These are phyloP conservation scores for Cladosporium velox DNA, from an alignment of 2,329 filamentous ascomycete species.

Conservation along the genomic window DNA sequence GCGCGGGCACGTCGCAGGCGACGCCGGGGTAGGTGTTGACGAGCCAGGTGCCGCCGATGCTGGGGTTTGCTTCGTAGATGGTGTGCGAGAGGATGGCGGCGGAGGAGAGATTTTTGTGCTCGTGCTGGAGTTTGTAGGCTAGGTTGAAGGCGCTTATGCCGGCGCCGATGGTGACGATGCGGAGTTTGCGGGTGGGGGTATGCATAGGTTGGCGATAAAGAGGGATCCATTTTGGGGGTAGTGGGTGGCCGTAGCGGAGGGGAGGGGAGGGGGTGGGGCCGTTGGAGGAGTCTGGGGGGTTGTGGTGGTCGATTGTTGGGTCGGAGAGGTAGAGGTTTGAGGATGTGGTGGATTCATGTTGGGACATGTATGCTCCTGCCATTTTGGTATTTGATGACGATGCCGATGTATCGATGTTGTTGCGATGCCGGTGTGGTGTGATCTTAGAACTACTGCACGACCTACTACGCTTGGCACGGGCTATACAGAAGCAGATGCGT, in stretches of 20 bases:
- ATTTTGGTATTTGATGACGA: not conserved
- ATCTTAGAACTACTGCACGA: not conserved
- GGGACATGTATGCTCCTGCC: conserved; percentile 22
- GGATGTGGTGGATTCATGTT: not conserved
- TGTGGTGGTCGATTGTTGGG: conserved; percentile 27
- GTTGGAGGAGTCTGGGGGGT: conserved; percentile 29
- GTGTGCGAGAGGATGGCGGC: conserved; percentile 40
- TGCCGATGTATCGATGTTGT: not conserved
- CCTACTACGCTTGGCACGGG: not conserved
- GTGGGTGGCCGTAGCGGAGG: conserved; percentile 31
- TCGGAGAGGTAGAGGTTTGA: conserved; percentile 27
- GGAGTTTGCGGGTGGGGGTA: conserved; percentile 33
- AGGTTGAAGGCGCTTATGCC: conserved; percentile 42
- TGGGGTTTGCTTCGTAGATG: conserved; percentile 47
- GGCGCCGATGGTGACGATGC: conserved; percentile 37
- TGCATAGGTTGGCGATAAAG: conserved; percentile 37
- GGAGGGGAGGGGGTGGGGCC: conserved; percentile 28
- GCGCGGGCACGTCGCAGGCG: conserved; percentile 43
- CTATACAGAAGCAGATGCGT: not conserved
- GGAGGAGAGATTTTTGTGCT: conserved; percentile 31
- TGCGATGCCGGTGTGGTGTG: not conserved
- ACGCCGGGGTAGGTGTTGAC: conserved; percentile 48
- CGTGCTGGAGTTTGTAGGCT: conserved; percentile 45
- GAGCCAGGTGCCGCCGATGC: conserved; percentile 45
- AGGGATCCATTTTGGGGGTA: conserved; percentile 36